These are phyloP conservation scores for Physocladia obscura DNA, from an alignment of 192 early-diverging fungal genomes.

Conservation along the genomic window DNA sequence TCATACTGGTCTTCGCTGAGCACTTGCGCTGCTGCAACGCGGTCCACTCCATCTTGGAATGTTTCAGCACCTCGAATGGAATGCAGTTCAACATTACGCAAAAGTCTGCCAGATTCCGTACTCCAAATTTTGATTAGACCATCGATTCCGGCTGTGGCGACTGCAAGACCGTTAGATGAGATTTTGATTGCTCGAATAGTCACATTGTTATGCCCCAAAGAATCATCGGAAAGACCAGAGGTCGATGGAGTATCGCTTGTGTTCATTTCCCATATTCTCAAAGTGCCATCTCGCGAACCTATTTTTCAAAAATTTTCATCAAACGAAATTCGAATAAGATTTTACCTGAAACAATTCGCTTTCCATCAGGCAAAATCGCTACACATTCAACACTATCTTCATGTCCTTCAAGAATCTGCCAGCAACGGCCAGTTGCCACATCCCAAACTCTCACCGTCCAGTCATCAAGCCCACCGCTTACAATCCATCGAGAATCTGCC, in stretches of 20 bases:
- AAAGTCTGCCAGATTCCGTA: constrained; percentile 15
- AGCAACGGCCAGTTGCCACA: constrained; percentile 13
- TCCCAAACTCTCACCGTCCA: constrained; percentile 26
- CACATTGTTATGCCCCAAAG: background rate
- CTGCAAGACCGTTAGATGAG: background rate
- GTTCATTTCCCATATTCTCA: constrained; percentile 25
- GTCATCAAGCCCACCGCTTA: constrained; percentile 15
- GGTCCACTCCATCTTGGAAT: constrained; percentile 6
- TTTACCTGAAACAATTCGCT: constrained; percentile 12
- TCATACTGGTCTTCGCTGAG: background rate
- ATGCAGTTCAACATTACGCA: constrained; percentile 3
- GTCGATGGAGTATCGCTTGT: background rate
- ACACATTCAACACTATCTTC: constrained; percentile 14
- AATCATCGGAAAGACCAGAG: background rate
- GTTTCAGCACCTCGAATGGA: background rate
- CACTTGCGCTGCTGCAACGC: background rate
- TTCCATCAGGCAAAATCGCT: constrained; percentile 22
- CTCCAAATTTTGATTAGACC: constrained; percentile 19
- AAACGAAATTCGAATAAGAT: background rate
- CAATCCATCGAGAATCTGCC: constrained; percentile 12
- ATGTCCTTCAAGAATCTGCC: constrained; percentile 14
- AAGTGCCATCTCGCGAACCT: constrained; percentile 26
- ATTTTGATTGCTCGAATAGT: constrained; percentile 15
- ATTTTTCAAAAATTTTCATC: background rate
- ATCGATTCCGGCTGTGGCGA: constrained; percentile 23